Evolutionary conservation across 1,284 basidiomycete species (phyloP).

Genomic region (Vanrija sp.): DNA sequence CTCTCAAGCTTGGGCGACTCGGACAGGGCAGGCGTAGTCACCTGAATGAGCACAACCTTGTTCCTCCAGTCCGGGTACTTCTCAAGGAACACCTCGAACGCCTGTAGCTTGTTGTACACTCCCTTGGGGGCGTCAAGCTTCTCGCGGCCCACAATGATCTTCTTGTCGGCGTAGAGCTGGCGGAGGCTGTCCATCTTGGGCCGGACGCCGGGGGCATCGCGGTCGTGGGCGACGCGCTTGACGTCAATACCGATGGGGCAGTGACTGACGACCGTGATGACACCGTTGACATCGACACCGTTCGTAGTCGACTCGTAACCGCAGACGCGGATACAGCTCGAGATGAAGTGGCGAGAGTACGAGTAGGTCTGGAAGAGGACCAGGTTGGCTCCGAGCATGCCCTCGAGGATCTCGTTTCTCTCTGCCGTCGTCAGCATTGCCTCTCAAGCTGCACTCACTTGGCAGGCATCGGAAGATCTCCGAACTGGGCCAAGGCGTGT

Average conservation of each 20-base stretch:
- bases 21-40: constrained; percentile 90
- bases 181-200: constrained; percentile 85
- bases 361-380: constrained; percentile 98
- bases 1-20: constrained; percentile 93
- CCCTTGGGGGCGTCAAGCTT: constrained; percentile 98
- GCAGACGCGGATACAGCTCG: constrained; percentile 91
- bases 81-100: constrained; percentile 89
- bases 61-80: constrained; percentile 96
- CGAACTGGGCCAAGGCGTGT: constrained; percentile 94
- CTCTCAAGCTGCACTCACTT: constrained; percentile 53
- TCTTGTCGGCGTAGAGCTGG: constrained; percentile 89
- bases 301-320: constrained; percentile 82
- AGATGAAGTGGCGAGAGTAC: constrained; percentile 92
- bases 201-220: constrained; percentile 71
- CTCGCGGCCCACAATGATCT: constrained; percentile 98
- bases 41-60: constrained; percentile 68
- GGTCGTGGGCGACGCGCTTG: constrained; percentile 77
- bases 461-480: constrained; percentile 94
- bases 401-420: constrained; percentile 89
- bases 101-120: constrained; percentile 93
- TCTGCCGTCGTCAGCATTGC: constrained; percentile 46
- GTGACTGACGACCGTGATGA: constrained; percentile 78
- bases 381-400: constrained; percentile 95
- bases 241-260: constrained; percentile 98
- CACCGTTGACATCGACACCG: constrained; percentile 87